Base-by-base conservation (phyloP, 1,284 basidiomycete genomes). In the Acaromyces ingoldii region DNA sequence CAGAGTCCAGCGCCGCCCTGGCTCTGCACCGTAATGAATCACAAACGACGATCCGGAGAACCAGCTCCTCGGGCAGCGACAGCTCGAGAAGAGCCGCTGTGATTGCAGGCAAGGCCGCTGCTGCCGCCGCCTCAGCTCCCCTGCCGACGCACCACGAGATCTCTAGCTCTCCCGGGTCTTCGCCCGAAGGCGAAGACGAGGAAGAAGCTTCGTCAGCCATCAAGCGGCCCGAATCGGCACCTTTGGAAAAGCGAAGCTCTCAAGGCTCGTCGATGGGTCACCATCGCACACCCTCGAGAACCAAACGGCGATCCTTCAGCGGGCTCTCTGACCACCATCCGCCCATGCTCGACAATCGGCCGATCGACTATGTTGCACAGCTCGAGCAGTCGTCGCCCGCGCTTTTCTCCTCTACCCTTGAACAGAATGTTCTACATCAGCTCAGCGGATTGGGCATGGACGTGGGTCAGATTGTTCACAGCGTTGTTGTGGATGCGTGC, bases 401-500 rank as follows among this genome's bases (percentile, higher is more conserved):
- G 40, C 85, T 90, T 13, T 93, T 97, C 76, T 86, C 89, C 0
- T 90, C 89, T 0, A 39, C 53, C 9, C 40, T 85, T 0, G 93
- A 97, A 72, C 83, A 89, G 47, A 82, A 86, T 15, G 78, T 98
- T 9, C 78, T 97, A 15, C 87, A 87, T 55, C 81, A 79, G 3
- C 79, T 98, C 48, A 85, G 85, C 55, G 73, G 77, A 17, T 78
- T 96, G 6, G 93, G 95, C 0, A 84, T 97, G 59, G 93, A 98
- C 72, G 88, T 88, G 0, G 90, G 89, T 9, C 95, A 98, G 76
- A 87, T 97, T 52, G 85, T 88, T 19, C 92, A 98, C 74, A 91
- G 87, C 1, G 91, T 97, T 6, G 80, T 88, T 40, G 87, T 82
- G 24, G 84, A 96, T 76, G 93, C 95, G 0, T 98, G 93, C 70